Base-by-base conservation (phyloP, 805 yeast species). In the Metschnikowia peoriensis region DNA sequence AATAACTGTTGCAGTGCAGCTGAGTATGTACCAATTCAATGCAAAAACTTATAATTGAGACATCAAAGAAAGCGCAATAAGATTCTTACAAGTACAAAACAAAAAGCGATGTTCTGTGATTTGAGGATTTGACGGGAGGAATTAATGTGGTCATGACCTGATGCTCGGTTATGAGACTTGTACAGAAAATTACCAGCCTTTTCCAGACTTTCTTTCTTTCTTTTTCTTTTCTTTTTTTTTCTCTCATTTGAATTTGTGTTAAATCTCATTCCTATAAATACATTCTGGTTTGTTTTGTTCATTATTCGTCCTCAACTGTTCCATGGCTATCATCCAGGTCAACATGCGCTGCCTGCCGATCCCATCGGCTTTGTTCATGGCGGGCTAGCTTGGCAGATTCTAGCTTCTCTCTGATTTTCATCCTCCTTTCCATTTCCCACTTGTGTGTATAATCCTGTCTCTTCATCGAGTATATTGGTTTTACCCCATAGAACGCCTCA, bases 401-500 rank as follows among this genome's bases (percentile, higher is more conserved):
- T 34, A 73, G 63, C 62, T 70, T 74, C 60, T 62, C 71, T 61
- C 65, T 65, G 42, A 60, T 38, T 35, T 67, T 72, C 49, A 62
- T 59, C 50, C 77, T 61, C 43, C 73, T 61, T 48, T 64, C 55
- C 48, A 67, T 68, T 41, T 69, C 74, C 48, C 63, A 63, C 41
- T 47, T 56, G 37, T 71, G 60, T 45, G 70, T 68, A 46, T 65
- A 65, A 52, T 79, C 77, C 53, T 76, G 76, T 78, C 81, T 77
- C 59, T 74, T 76, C 53, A 80, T 76, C 74, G 78, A 73, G 59
- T 79, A 78, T 27, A 65, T 63, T 0, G 85, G 84, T 46, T 78
- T 76, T 43, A 64, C 66, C 1, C 84, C 84, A 61, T 72, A 80
- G 1, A 79, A 73, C 47, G 73, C 70, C 59, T 79, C 81, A 61